Evolutionary conservation across 2,329 filamentous ascomycete species (phyloP), one percentile per base, ranked within the genome.

Genomic region (Fusarium anthophilum): DNA sequence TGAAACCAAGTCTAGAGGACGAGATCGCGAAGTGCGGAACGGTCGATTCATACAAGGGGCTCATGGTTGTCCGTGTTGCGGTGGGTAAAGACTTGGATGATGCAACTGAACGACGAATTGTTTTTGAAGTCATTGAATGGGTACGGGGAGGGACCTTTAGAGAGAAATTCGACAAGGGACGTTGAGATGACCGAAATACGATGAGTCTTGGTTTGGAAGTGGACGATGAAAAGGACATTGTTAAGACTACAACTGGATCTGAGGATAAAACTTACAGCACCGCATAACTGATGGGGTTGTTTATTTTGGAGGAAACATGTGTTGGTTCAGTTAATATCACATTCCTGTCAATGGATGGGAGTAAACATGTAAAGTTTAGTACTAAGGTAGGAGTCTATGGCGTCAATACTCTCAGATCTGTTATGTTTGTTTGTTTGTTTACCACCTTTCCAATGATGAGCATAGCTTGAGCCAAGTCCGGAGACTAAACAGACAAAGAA

Each of bases 61-160:
- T 89, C 47, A 86, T 92, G 77, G 82, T 91, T 24, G 84, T 93
- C 45, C 84, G 88, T 59, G 83, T 89, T 69, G 76, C 79, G 18
- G 74, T 76, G 59, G 79, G 81, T 44, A 79, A 83, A 78, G 82
- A 83, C 32, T 80, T 94, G 72, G 91, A 91, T 69, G 92, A 94
- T 81, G 92, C 90, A 78, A 91, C 91, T 17, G 86, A 95, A 80
- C 87, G 94, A 67, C 87, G 95, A 70, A 84, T 98, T 56, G 92
- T 91, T 4, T 98, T 98, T 83, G 95, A 98, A 84, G 91, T 98
- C 72, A 89, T 93, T 62, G 95, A 98, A 83, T 97, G 93, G 90
- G 88, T 94, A 67, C 81, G 87, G 41, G 84, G 82, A 24, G 85
- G 84, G 10, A 83, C 79, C n/a, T 87, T 85, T 61, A 82, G 78